Conservation (phyloP, 2,329 filamentous ascomycete genomes). For the Penicillium psychrosexuale region DNA sequence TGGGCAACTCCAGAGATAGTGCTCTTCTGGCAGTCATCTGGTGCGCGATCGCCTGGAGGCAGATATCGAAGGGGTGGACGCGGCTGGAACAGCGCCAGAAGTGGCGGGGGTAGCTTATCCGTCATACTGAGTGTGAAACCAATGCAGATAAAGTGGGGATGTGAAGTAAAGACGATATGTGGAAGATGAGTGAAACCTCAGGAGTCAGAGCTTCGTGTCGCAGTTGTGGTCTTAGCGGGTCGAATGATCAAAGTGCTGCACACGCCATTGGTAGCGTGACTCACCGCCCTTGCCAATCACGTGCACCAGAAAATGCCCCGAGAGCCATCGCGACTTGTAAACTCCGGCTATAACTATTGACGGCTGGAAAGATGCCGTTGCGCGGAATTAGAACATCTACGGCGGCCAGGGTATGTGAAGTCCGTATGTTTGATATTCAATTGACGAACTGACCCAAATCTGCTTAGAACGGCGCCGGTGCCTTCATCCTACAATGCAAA, state of each 20-base stretch:
- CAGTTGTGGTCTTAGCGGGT: conserved; percentile 14
- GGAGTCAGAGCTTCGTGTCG: conserved; percentile 20
- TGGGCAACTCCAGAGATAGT: conserved; percentile 69
- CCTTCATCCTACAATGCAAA: conserved; percentile 97
- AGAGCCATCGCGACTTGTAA: conserved; percentile 11
- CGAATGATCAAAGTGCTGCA: conserved; percentile 12
- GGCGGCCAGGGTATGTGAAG: conserved; percentile 53
- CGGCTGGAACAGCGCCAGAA: conserved; percentile 91
- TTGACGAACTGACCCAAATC: conserved; percentile 2
- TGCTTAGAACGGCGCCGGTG: conserved; percentile 84
- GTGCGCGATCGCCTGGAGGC: conserved; percentile 74
- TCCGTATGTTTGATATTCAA: background rate
- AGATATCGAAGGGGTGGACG: conserved; percentile 89
- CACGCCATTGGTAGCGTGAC: background rate
- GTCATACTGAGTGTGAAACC: conserved; percentile 63
- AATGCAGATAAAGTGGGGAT: conserved; percentile 15
- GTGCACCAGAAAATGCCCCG: conserved; percentile 28
- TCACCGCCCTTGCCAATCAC: conserved; percentile 1
- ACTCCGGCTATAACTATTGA: conserved; percentile 4
- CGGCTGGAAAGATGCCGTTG: conserved; percentile 40
- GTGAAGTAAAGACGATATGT: conserved; percentile 16
- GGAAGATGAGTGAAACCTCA: conserved; percentile 12
- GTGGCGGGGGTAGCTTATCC: conserved; percentile 88
- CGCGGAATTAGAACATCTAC: conserved; percentile 53
- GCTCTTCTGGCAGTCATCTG: conserved; percentile 75